Evolutionary conservation across 148 eudicot species (phyloP), one percentile per base, ranked within the genome.

Genomic region (Pharnaceum exiguum): DNA sequence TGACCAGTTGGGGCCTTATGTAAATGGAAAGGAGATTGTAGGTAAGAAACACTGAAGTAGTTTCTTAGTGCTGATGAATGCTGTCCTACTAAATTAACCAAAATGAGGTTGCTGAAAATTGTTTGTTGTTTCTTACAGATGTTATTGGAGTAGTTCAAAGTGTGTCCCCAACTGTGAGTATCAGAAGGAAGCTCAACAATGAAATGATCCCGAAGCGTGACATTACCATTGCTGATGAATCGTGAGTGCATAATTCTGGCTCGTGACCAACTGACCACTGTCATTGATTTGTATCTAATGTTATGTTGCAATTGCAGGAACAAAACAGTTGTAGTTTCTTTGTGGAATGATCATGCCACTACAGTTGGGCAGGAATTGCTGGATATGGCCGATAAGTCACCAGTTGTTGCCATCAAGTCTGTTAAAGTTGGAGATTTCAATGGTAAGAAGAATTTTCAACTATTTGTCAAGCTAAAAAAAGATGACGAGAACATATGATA

Each of bases 271-370:
- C 0, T 16, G 9, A 0, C 7, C 40, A 11, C 53, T 26, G 15
- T 9, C 28, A 17, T 26, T 25, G 10, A 30, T 61, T 25, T 21
- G 29, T 35, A 37, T 49, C 43, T 68, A n/a, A 66, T 17, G 4
- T 27, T 32, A 4, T 26, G 42, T 29, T 12, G 25, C 21, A 5
- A 13, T 39, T 81, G 59, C 86, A 94, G 99, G 81, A 94, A 89
- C 74, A 94, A 89, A 69, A 85, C 95, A 5, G 96, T 94, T 36
- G 95, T 86, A 7, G 91, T 94, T 44, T 86, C 99, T 32, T 66
- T 94, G 40, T 94, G 99, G 99, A 86, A 77, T 66, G 95, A 83
- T 36, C 87, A 78, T 59, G 99, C 99, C 11, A 89, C 93, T 10
- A 76, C 69, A 54, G 55, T 86, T 30, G 99, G 96, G 3, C 99